Conservation (phyloP, 2,329 filamentous ascomycete genomes). For the Fonsecaea pedrosoi region DNA sequence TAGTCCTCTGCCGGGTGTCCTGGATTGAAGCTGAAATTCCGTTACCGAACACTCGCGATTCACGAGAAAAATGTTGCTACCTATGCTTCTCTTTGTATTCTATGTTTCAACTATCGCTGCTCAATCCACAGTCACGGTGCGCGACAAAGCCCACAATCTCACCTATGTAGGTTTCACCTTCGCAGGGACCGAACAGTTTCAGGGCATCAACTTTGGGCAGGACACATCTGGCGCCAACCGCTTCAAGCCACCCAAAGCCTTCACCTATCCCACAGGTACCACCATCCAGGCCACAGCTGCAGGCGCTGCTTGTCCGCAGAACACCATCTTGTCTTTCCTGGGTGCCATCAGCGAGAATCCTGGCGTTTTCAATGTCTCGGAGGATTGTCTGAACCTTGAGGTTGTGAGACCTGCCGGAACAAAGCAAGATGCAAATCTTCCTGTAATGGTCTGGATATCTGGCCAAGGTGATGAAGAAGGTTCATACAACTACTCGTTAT, state of each 20-base stretch:
- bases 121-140: slow-evolving; percentile 24
- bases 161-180: slow-evolving; percentile 37
- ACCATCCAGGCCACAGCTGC: slow-evolving; percentile 38
- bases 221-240: slow-evolving; percentile 43
- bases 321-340: slow-evolving; percentile 20
- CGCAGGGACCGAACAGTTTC: slow-evolving; percentile 40
- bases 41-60: background rate
- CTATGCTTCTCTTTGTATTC: background rate
- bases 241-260: slow-evolving; percentile 42
- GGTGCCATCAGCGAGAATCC: slow-evolving; percentile 22
- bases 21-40: background rate
- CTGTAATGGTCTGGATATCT: slow-evolving; percentile 43
- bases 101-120: slow-evolving; percentile 9
- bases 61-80: background rate
- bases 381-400: slow-evolving; percentile 47
- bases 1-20: background rate
- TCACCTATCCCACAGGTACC: slow-evolving; percentile 39
- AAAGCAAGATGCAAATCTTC: slow-evolving; percentile 39
- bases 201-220: slow-evolving; percentile 42
- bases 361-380: slow-evolving; percentile 40
- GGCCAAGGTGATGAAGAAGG: slow-evolving; percentile 31
- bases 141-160: slow-evolving; percentile 25
- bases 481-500: slow-evolving; percentile 27
- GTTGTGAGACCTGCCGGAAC: slow-evolving; percentile 33
- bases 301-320: slow-evolving; percentile 40